Evolutionary conservation across 2,329 filamentous ascomycete genomes (phyloP).

Genomic region (Aspergillus pseudoglaucus): DNA sequence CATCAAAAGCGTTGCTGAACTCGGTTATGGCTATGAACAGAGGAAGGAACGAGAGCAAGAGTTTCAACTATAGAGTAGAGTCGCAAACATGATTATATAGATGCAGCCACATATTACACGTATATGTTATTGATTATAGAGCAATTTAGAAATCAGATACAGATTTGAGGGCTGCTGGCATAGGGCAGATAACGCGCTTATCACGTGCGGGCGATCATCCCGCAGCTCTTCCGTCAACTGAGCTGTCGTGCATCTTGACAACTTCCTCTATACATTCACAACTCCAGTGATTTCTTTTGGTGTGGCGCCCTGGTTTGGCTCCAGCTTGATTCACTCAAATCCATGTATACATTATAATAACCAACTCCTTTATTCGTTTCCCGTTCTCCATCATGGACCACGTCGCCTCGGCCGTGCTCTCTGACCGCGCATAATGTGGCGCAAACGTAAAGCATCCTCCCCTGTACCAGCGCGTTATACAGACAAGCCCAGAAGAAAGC

Average conservation of each 20-base stretch:
- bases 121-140: neutral
- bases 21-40: conserved; percentile 59
- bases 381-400: conserved; percentile 12
- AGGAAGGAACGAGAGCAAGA: conserved; percentile 19
- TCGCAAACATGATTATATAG: neutral
- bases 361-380: conserved; percentile 1
- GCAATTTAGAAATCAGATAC: neutral
- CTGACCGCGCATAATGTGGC: conserved; percentile 20
- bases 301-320: too few relatives aligned
- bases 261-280: neutral
- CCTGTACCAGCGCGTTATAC: conserved; percentile 8
- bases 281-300: neutral
- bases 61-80: neutral
- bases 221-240: conserved; percentile 8
- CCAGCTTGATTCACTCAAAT: neutral
- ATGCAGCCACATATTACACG: neutral
- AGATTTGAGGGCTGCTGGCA: conserved; percentile 1
- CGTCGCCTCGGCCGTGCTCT: conserved; percentile 8
- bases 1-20: conserved; percentile 61
- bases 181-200: conserved; percentile 16
- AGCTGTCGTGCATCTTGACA: neutral
- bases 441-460: conserved; percentile 17
- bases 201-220: conserved; percentile 29
- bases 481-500: conserved; percentile 6
- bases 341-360: neutral